phyloP scores from a whole-genome alignment of 495 filamentous ascomycete genomes.

The Articulospora tetracladia region DNA sequence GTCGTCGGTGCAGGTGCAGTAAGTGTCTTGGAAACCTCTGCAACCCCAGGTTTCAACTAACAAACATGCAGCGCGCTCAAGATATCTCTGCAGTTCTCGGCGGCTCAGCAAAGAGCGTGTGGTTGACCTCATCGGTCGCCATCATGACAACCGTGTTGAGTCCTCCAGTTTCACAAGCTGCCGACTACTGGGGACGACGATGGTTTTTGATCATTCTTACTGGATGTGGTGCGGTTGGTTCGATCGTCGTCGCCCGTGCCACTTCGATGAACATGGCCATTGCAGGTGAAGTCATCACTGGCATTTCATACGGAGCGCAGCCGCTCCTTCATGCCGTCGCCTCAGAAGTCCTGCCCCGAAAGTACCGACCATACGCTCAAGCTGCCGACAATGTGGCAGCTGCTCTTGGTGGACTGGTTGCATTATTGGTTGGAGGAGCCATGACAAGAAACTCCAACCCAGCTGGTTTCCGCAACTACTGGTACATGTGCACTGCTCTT shows the following conservation, averaged over 20 bases:
- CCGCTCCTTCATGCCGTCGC: constrained; percentile 33
- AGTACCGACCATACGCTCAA: constrained; percentile 28
- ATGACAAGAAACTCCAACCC: constrained; percentile 23
- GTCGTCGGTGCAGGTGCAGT: constrained; percentile 33
- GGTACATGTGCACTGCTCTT: constrained; percentile 24
- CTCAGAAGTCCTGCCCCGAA: constrained; percentile 31
- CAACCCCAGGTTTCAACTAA: neutral
- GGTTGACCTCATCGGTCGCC: constrained; percentile 27
- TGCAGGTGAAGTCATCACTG: constrained; percentile 27
- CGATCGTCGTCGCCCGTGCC: constrained; percentile 29
- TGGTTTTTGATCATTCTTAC: constrained; percentile 32
- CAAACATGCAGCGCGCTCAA: neutral
- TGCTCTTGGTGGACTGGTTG: constrained; percentile 17
- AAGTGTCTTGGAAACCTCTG: constrained; percentile 7
- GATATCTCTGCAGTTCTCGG: constrained; percentile 22
- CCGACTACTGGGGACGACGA: constrained; percentile 36
- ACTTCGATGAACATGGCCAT: constrained; percentile 30
- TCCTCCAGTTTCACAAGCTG: constrained; percentile 31
- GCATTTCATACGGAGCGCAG: constrained; percentile 30
- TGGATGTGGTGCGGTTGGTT: constrained; percentile 27
- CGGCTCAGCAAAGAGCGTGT: constrained; percentile 17
- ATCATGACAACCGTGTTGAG: constrained; percentile 31
- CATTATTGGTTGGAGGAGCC: constrained; percentile 24
- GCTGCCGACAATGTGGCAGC: constrained; percentile 24
- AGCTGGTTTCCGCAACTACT: constrained; percentile 31